Evolutionary conservation across 2,329 filamentous ascomycete species (phyloP).

Genomic region (Aspergillus melleus): DNA sequence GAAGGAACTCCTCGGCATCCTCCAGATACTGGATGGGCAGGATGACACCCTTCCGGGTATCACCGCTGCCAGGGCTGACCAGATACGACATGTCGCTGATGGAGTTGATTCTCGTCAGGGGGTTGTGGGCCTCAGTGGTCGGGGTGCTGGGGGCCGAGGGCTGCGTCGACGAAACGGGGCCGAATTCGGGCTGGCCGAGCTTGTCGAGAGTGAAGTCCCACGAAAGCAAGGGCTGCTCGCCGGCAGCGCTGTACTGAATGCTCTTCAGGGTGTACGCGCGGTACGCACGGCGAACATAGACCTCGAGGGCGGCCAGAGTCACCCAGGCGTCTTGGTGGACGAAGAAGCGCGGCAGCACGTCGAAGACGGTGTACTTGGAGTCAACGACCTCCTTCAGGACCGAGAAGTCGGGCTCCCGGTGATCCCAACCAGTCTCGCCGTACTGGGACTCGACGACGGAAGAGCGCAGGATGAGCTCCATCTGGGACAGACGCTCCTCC

Average conservation of each 20-base stretch:
- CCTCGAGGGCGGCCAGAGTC: slow-evolving; percentile 86
- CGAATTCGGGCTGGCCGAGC: slow-evolving; percentile 87
- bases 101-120: slow-evolving; percentile 83
- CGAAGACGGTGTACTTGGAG: slow-evolving; percentile 97
- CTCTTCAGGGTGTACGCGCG: slow-evolving; percentile 90
- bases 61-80: slow-evolving; percentile 64
- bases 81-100: slow-evolving; percentile 97
- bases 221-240: slow-evolving; percentile 70
- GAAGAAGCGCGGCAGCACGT: slow-evolving; percentile 94
- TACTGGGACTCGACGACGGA: slow-evolving; percentile 97
- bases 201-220: slow-evolving; percentile 97
- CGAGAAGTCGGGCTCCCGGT: slow-evolving; percentile 85
- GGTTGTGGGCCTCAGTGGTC: slow-evolving; percentile 54
- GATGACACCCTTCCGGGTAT: slow-evolving; percentile 88
- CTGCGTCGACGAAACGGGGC: slow-evolving; percentile 70
- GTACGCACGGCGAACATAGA: slow-evolving; percentile 95
- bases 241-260: slow-evolving; percentile 80
- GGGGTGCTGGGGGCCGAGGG: slow-evolving; percentile 84
- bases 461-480: slow-evolving; percentile 97
- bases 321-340: slow-evolving; percentile 93
- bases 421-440: slow-evolving; percentile 94
- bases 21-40: slow-evolving; percentile 92
- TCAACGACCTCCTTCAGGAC: slow-evolving; percentile 97
- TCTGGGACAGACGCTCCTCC: slow-evolving; percentile 90
- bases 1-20: slow-evolving; percentile 83